Evolutionary conservation across 2,329 filamentous ascomycete species (phyloP).

Genomic region (Eurotiales sp.): DNA sequence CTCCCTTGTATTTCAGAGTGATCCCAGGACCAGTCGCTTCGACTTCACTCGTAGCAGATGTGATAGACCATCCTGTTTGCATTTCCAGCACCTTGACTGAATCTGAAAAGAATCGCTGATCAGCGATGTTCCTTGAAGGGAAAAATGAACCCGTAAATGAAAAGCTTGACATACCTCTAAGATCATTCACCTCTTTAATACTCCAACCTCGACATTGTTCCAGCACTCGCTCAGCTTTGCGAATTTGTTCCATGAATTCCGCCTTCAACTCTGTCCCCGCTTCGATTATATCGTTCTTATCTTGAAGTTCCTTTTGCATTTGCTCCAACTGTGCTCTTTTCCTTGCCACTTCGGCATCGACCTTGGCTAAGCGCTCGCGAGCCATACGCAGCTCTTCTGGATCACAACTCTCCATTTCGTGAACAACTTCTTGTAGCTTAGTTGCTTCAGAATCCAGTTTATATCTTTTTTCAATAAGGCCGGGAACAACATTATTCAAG

Average conservation of each 20-base stretch:
- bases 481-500: slow-evolving; percentile 65
- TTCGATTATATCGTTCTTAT: slow-evolving; percentile 63
- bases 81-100: slow-evolving; percentile 39
- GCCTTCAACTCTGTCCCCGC: slow-evolving; percentile 63
- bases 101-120: slow-evolving; percentile 19
- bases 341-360: slow-evolving; percentile 65
- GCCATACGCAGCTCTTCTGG: slow-evolving; percentile 71
- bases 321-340: slow-evolving; percentile 66
- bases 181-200: slow-evolving; percentile 68
- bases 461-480: slow-evolving; percentile 58
- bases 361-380: slow-evolving; percentile 62
- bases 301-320: slow-evolving; percentile 63
- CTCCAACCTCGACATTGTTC: slow-evolving; percentile 91
- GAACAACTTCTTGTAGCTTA: slow-evolving; percentile 67
- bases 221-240: slow-evolving; percentile 74
- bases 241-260: slow-evolving; percentile 68
- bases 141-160: too few relatives aligned
- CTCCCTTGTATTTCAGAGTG: slow-evolving; percentile 40
- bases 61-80: slow-evolving; percentile 44
- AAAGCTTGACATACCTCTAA: slow-evolving; percentile 63
- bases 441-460: slow-evolving; percentile 60
- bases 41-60: slow-evolving; percentile 29
- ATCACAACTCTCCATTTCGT: slow-evolving; percentile 62
- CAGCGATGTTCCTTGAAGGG: neutral
- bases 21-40: slow-evolving; percentile 31